Evolutionary conservation across 1,139 yeast genomes (phyloP), one percentile per base, ranked within the genome.

Genomic region (Sugiyamaella japonica): DNA sequence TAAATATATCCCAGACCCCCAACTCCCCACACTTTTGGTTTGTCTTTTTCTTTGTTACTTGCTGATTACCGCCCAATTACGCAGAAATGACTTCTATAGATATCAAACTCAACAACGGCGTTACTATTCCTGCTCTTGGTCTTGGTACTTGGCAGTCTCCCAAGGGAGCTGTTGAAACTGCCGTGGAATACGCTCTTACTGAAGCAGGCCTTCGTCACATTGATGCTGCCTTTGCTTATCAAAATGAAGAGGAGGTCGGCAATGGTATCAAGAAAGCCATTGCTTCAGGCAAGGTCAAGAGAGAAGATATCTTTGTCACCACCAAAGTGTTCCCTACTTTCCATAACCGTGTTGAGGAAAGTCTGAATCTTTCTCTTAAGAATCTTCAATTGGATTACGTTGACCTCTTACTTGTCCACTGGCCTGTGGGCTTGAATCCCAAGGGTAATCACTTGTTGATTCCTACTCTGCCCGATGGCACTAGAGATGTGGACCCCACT

Each of bases 371-470:
- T 50, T 84, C 95, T 2, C 77, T 90, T 66, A 68, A 79, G 63
- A 82, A 83, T 66, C 76, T 90, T 63, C 85, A 85, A 1, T 73
- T 87, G 62, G 95, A 87, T 53, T 90, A 90, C 65, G 84, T 90
- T 56, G 97, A 90, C 69, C 76, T 90, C 63, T 85, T 85, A 70
- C 78, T 90, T 68, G 80, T 89, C 66, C 97, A 91, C 73, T 89
- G 96, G 96, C 97, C 97, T 3, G 77, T 81, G 52, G 78, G 88
- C 1, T 68, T 81, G 56, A 72, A 70, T 63, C 75, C 75, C 46
- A 71, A 71, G 40, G 74, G 76, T 53, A 70, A 73, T 56, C 75
- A 74, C 58, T 69, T 75, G 41, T 59, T 67, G 34, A 60, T 75
- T 52, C 84, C 84, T 51, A 57, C 58, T 17, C 64, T 65, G 23